Evolutionary conservation across 257 asterid species (phyloP), one percentile per base, ranked within the genome.

Genomic region (Ajuga chamaepitys): DNA sequence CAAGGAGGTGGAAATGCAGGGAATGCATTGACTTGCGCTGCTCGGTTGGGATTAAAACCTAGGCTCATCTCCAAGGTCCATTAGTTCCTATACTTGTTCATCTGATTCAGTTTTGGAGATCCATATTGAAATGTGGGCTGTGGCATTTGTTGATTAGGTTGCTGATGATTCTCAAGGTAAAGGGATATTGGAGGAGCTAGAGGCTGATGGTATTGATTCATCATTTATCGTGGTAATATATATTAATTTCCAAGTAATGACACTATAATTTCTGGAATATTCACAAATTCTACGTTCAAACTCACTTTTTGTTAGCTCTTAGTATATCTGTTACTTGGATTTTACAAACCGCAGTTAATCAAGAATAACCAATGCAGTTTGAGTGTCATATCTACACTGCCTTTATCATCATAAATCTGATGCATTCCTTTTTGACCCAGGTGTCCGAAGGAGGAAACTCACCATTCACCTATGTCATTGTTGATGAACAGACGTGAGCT

Each of bases 1-100:
- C 95, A 87, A 80, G 97, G 96, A 73, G 99, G 99, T 67, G 97
- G 99, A 50, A 93, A 93, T 77, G 81, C 94, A 4, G 97, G 96
- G 68, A 93, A 93, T 82, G 91, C 97, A 35, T 75, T 82, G 82
- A 88, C 97, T 57, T 93, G 99, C 59, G 83, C 90, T 3, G 96
- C 96, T 66, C 96, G 96, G 40, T 72, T 93, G 71, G 99, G 97
- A 18, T 74, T 89, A 71, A 79, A 74, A 48, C 89, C 99, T 16
- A 80, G 92, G 64, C 76, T 93, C 50, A 89, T 93, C 70, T 86
- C 97, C 37, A 89, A 89, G 99, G 99, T 89, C 56, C 62, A 4
- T 11, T 20, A 61, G 34, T 73, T 57, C 22, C 22, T 64, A 21
- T n/a, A 4, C 38, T 50, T 63, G 68, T 40, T 61, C 30, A 34